Percentiles rank a stretch among this genome's conserved stretches.
These are phyloP conservation scores for Remersonia thermophila DNA, from an alignment of 2,329 filamentous ascomycete species.

Conservation along the genomic window DNA sequence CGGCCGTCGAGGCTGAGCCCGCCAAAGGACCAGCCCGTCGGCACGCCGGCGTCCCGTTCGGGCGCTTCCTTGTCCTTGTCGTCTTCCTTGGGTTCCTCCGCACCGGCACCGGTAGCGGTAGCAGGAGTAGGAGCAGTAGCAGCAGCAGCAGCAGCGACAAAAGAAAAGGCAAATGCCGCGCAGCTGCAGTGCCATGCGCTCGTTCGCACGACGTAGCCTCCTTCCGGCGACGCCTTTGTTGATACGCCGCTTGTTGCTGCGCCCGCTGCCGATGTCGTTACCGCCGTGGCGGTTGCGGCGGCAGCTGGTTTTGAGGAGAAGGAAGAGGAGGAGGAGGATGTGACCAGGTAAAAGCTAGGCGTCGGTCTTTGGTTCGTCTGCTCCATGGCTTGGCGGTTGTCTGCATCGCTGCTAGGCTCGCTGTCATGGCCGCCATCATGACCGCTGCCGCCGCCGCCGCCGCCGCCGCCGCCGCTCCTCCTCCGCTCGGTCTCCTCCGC, in stretches of 20 bases:
- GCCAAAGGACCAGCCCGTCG: constrained; percentile 39
- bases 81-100: no score
- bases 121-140: no score
- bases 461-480: neutral
- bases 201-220: constrained; percentile 58
- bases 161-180: constrained; percentile 65
- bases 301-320: neutral
- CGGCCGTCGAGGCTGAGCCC: constrained; percentile 31
- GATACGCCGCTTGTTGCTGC: constrained; percentile 13
- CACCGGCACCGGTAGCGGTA: no score
- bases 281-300: neutral
- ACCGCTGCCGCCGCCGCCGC: neutral
- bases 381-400: no score
- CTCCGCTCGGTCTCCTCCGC: neutral
- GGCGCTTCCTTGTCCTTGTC: neutral
- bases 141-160: constrained; percentile 19
- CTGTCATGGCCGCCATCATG: no score
- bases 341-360: constrained; percentile 13
- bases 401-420: no score
- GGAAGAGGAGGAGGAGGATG: constrained; percentile 2
- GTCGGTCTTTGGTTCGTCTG: no score
- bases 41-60: no score
- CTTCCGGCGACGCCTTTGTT: constrained; percentile 7
- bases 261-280: constrained; percentile 16
- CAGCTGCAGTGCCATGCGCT: constrained; percentile 81